Evolutionary conservation across 1,139 yeast genomes (phyloP).

Genomic region (Citeromyces siamensis): DNA sequence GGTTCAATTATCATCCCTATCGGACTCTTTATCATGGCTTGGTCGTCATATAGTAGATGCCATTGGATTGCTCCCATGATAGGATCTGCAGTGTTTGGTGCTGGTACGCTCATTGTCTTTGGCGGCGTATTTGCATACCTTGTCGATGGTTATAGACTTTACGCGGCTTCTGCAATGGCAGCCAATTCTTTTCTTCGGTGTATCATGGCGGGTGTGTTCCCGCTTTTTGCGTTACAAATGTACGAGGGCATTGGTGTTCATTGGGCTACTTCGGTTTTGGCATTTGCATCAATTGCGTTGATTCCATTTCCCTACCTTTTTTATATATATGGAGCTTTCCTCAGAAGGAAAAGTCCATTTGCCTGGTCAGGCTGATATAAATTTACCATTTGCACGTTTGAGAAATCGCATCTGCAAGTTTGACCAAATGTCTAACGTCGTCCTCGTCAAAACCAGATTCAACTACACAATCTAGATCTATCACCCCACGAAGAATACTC

Average conservation of each 20-base stretch:
- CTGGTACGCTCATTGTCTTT: conserved; percentile 27
- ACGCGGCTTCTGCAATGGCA: conserved; percentile 74
- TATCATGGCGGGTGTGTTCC: conserved; percentile 62
- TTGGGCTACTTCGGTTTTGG: conserved; percentile 55
- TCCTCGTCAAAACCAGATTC: conserved; percentile 50
- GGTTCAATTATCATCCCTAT: conserved; percentile 43
- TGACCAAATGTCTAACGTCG: conserved; percentile 51
- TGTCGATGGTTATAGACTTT: conserved; percentile 47
- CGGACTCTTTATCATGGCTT: conserved; percentile 66
- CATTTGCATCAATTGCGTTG: conserved; percentile 35
- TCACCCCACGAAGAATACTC: conserved; percentile 48
- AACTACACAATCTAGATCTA: conserved; percentile 74
- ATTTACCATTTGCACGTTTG: conserved; percentile 31
- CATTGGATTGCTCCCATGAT: conserved; percentile 70
- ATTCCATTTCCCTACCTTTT: conserved; percentile 60
- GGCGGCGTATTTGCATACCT: conserved; percentile 32
- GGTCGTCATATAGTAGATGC: conserved; percentile 45
- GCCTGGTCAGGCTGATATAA: not conserved
- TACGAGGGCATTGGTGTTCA: conserved; percentile 34
- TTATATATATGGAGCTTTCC: conserved; percentile 35
- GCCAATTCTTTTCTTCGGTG: conserved; percentile 67
- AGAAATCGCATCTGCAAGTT: conserved; percentile 38
- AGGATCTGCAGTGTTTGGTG: conserved; percentile 51
- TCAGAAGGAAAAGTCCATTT: conserved; percentile 25
- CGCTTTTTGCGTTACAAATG: conserved; percentile 55